These are phyloP conservation scores for Penicillium occitanis DNA, from an alignment of 2,329 filamentous ascomycete species.

Conservation along the genomic window DNA sequence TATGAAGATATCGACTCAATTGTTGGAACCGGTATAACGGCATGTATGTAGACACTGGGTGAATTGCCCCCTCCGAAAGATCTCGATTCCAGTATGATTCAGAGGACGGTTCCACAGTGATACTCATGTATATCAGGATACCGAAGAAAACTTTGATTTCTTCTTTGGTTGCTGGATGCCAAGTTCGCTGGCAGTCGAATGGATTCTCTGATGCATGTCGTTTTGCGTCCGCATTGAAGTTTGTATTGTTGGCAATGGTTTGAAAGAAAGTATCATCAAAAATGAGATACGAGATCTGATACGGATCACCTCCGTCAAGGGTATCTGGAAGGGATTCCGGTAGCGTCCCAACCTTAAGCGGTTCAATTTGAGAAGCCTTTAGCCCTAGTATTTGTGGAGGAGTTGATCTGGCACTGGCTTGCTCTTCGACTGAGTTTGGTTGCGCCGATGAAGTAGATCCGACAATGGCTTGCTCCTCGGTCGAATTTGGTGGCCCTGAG, in stretches of 20 bases:
- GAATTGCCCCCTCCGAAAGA: not conserved
- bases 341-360: not conserved
- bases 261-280: not conserved
- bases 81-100: not conserved
- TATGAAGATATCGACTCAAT: not conserved
- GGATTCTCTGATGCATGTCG: not conserved
- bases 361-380: not conserved
- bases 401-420: not conserved
- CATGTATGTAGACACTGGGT: not conserved
- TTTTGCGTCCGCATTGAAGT: not conserved
- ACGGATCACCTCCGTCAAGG: not conserved
- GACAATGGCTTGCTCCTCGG: not conserved
- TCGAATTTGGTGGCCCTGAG: not conserved
- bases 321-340: not conserved
- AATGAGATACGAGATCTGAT: not conserved
- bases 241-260: not conserved
- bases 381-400: not conserved
- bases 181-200: not conserved
- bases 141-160: not conserved
- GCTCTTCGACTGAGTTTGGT: not conserved
- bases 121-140: not conserved
- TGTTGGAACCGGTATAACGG: not conserved
- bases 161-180: not conserved
- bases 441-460: not conserved
- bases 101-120: not conserved